These are phyloP conservation scores for Baorangia bicolor DNA, from an alignment of 768 basidiomycete genomes.

Conservation along the genomic window DNA sequence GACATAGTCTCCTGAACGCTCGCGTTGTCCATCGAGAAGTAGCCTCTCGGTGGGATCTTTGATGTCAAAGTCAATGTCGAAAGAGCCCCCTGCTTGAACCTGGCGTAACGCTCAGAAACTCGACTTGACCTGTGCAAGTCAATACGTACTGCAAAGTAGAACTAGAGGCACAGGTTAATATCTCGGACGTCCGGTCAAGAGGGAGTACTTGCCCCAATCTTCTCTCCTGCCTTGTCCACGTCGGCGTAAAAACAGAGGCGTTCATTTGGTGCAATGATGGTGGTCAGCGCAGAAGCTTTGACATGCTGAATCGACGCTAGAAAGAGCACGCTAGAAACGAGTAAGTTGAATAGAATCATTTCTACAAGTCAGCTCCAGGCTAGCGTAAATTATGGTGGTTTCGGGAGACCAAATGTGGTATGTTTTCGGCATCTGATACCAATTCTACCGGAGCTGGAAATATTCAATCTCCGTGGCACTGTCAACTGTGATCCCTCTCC, in stretches of 20 bases:
- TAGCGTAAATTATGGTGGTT: neutral
- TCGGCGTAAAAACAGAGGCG: conserved; percentile 93
- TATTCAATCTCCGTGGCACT: conserved; percentile 16
- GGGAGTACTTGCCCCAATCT: conserved; percentile 69
- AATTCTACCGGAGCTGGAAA: conserved; percentile 14
- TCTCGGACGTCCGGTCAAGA: neutral
- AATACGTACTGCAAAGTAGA: conserved; percentile 89
- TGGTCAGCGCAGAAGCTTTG: conserved; percentile 72
- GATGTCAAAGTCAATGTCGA: conserved; percentile 93
- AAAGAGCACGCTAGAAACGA: conserved; percentile 27
- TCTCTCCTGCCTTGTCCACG: conserved; percentile 93
- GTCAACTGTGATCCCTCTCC: neutral
- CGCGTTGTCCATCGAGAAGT: conserved; percentile 82
- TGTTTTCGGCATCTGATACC: conserved; percentile 25
- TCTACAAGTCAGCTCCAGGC: neutral
- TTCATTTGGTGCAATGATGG: conserved; percentile 74
- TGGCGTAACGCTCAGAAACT: conserved; percentile 26
- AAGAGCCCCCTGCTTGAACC: conserved; percentile 97
- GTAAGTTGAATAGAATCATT: conserved; percentile 25
- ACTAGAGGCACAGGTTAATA: conserved; percentile 44
- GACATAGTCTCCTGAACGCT: conserved; percentile 96
- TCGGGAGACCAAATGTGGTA: neutral
- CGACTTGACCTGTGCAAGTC: neutral
- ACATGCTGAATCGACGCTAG: conserved; percentile 34
- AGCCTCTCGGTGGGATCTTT: conserved; percentile 89